A percentile compares a stretch with the other conserved stretches of the same genome.
phyloP scores from a whole-genome alignment of 2,329 filamentous ascomycete genomes.

The Celoporthe dispersa region DNA sequence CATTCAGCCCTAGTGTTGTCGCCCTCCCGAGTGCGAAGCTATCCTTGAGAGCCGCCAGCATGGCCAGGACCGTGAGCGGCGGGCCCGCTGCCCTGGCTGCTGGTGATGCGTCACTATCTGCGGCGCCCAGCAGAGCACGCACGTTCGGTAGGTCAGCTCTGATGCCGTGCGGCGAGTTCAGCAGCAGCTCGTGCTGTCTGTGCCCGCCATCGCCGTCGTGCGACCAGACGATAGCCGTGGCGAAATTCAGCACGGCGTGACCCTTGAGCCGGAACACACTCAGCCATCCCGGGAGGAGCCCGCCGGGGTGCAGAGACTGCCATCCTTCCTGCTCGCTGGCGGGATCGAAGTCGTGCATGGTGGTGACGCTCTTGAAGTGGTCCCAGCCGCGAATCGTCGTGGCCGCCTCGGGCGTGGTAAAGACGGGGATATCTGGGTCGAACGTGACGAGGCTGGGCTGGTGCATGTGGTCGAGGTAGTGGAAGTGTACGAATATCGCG shows the following conservation, averaged over 20 bases:
- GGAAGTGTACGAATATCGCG: constrained; percentile 27
- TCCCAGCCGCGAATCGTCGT: constrained; percentile 19
- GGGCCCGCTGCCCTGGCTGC: neutral
- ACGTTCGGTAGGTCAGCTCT: constrained; percentile 1
- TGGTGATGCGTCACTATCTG: neutral
- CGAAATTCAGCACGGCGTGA: constrained; percentile 10
- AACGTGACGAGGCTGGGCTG: constrained; percentile 27
- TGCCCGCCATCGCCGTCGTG: constrained; percentile 1
- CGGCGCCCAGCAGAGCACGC: constrained; percentile 18
- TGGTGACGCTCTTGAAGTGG: constrained; percentile 27
- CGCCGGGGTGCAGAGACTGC: constrained; percentile 24
- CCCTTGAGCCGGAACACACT: constrained; percentile 22
- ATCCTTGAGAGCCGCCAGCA: constrained; percentile 31
- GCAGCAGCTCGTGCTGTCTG: constrained; percentile 22
- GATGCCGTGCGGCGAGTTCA: constrained; percentile 29
- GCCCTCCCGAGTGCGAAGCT: constrained; percentile 12
- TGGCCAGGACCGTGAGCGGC: constrained; percentile 18
- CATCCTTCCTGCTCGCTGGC: constrained; percentile 3
- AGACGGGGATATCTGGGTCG: constrained; percentile 27
- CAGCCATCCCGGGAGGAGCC: constrained; percentile 28
- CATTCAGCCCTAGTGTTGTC: constrained; percentile 16
- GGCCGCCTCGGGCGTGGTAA: constrained; percentile 22
- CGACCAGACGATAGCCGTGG: constrained; percentile 8
- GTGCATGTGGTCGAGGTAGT: constrained; percentile 28
- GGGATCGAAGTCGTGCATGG: constrained; percentile 6